Evolutionary conservation across 352 stramenopile genomes (phyloP).

Genomic region (Phytophthora sansomeana): DNA sequence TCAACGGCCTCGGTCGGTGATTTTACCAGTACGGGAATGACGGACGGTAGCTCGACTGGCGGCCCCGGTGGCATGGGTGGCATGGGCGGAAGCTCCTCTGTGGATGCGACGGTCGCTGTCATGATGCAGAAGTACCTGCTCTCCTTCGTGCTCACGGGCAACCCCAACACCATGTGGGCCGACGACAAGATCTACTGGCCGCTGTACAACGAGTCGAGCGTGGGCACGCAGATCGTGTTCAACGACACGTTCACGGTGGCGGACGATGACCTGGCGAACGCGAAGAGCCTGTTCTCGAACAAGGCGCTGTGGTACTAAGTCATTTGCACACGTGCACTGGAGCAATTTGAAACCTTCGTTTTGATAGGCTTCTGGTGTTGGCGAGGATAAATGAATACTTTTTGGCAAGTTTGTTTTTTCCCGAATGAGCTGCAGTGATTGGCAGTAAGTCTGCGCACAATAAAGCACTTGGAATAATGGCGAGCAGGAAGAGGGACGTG

Average conservation of each 20-base stretch:
- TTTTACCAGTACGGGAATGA: conserved; percentile 8
- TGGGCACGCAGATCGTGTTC: conserved; percentile 34
- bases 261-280: conserved; percentile 31
- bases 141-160: conserved; percentile 36
- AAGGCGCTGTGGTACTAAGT: conserved; percentile 42
- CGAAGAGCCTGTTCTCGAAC: conserved; percentile 35
- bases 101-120: conserved; percentile 24
- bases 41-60: conserved; percentile 18
- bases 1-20: conserved; percentile 16
- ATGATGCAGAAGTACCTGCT: conserved; percentile 41
- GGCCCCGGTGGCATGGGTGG: background rate
- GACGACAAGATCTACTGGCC: conserved; percentile 41
- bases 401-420: too few relatives aligned
- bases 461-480: too few relatives aligned
- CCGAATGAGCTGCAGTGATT: too few relatives aligned
- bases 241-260: conserved; percentile 35
- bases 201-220: conserved; percentile 23
- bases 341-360: too few relatives aligned
- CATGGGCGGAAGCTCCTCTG: conserved; percentile 11
- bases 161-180: conserved; percentile 33
- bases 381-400: too few relatives aligned
- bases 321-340: too few relatives aligned
- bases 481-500: too few relatives aligned
- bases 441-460: too few relatives aligned
- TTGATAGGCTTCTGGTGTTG: too few relatives aligned